A percentile compares a stretch with the other conserved stretches of the same genome.
These are phyloP conservation scores for Geranomyces michiganensis DNA, from an alignment of 192 early-diverging fungal genomes.

Conservation along the genomic window DNA sequence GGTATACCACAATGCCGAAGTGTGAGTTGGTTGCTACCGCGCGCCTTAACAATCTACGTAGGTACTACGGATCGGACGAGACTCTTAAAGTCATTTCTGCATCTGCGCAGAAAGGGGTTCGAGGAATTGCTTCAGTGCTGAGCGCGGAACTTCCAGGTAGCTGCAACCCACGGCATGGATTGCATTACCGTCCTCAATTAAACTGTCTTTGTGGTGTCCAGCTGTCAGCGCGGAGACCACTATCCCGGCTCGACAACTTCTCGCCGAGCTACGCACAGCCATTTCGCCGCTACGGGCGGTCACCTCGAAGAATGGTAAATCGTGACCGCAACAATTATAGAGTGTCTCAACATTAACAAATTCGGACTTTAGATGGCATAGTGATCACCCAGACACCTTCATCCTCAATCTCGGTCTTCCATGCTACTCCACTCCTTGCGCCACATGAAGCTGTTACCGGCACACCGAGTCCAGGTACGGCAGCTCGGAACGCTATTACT, in stretches of 20 bases:
- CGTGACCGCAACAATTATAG: too few species aligned
- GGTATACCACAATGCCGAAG: not conserved
- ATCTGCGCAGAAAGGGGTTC: not conserved
- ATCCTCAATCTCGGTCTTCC: not conserved
- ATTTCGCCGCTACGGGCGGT: too few species aligned
- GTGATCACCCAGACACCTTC: not conserved
- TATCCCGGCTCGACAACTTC: too few species aligned
- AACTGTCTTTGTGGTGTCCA: too few species aligned
- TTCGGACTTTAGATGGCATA: not conserved
- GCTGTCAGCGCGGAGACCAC: too few species aligned
- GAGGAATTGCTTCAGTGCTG: not conserved
- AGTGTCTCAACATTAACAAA: too few species aligned
- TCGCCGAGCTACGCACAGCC: too few species aligned
- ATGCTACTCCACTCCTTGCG: not conserved
- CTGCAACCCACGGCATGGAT: not conserved
- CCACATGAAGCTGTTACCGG: not conserved
- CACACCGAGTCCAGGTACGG: not conserved
- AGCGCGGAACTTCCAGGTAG: not conserved
- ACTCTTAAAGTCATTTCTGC: not conserved
- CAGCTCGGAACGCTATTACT: not conserved
- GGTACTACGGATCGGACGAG: not conserved
- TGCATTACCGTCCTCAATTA: too few species aligned
- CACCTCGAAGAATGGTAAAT: too few species aligned
- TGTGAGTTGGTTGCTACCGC: too few species aligned
- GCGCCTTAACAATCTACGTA: too few species aligned